Evolutionary conservation across 2,329 filamentous ascomycete genomes (phyloP), one percentile per base, ranked within the genome.

Genomic region (Penicillium sp.): DNA sequence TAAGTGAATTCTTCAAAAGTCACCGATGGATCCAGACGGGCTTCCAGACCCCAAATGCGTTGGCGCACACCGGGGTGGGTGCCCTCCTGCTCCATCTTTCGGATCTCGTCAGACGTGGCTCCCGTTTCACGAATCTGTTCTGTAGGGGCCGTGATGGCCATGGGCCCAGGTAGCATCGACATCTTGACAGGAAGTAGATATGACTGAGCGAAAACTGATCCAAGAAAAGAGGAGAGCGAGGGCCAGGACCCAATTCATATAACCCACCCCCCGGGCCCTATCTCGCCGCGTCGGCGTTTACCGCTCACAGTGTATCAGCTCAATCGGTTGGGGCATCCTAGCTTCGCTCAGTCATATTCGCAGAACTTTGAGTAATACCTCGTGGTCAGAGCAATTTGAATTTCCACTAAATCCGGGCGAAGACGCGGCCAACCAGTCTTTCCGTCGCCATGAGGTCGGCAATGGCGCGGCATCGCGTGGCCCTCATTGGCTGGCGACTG

Each of bases 21-120:
- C 25, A 71, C 69, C 28, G 60, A 68, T 19, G 60, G 60, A 45
- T 71, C 69, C 33, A 60, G 33, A 58, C 69, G 69, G 7, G 69
- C 69, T 37, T 62, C 62, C 22, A 70, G 53, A 46, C 69, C 69
- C 65, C 68, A 71, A 10, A 55, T 35, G 28, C 69, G 69, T 25
- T 65, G 59, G 19, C 55, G 62, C 6, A 64, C 55, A 6, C 54
- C 57, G 1, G 42, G 33, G 33, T 61, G 52, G n/a, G 19, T 8
- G 35, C 49, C 55, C 14, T 38, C 19, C 13, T 46, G n/a, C 19
- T 51, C 48, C 49, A 58, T 49, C 10, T 52, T 49, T 13, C 42
- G 55, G 26, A 58, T 26, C 7, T 61, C 59, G 1, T 55, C 59
- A 1, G 30, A 14, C 3, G 26, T 35, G 6, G 43, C 49, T 6